Conservation (phyloP, 176 grass and related monocot species). For the Oryza officinalis region DNA sequence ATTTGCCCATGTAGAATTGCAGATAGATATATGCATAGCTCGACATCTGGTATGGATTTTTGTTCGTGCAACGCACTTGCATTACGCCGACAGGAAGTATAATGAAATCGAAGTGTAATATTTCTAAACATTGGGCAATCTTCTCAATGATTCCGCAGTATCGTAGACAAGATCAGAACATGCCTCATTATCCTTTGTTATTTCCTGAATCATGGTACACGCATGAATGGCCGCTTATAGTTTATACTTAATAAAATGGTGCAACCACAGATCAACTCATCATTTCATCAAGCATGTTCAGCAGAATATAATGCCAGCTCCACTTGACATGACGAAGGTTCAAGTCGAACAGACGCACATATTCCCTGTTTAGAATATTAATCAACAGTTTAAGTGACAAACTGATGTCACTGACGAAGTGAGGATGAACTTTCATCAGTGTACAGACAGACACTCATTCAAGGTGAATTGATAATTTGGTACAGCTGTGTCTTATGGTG, state of each 20-base stretch:
- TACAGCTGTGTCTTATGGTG: background rate
- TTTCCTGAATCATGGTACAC: background rate
- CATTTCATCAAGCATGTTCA: background rate
- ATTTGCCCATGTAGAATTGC: background rate
- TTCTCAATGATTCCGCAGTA: background rate
- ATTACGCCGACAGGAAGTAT: background rate
- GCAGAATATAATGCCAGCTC: background rate
- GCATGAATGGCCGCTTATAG: background rate
- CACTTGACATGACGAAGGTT: background rate
- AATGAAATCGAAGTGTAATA: background rate
- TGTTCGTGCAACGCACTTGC: slow-evolving; percentile 20
- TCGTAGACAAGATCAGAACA: background rate
- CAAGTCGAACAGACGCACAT: background rate
- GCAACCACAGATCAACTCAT: background rate
- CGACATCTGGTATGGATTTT: background rate
- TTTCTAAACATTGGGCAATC: background rate
- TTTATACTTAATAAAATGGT: background rate
- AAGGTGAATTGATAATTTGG: background rate
- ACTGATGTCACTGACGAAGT: background rate
- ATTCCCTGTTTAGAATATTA: slow-evolving; percentile 10
- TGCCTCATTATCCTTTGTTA: background rate
- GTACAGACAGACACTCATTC: background rate
- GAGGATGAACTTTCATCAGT: background rate
- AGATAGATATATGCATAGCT: background rate
- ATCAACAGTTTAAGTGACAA: background rate